Conservation (phyloP, 2,329 filamentous ascomycete genomes). For the Fusarium buxicola region DNA sequence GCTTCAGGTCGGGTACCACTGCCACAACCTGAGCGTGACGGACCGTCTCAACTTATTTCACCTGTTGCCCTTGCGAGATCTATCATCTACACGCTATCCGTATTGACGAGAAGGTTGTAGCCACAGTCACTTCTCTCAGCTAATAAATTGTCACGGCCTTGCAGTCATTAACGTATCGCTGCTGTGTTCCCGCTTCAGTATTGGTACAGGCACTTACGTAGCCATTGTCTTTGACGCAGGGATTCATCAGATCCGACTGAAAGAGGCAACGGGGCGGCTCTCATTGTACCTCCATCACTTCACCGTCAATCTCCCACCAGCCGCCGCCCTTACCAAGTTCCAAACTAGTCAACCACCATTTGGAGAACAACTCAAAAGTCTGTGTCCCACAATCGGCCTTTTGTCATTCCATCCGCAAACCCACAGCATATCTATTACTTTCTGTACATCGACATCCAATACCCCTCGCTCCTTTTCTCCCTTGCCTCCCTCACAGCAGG, state of each 20-base stretch:
- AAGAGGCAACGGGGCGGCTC: constrained; percentile 27
- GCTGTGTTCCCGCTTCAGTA: constrained; percentile 25
- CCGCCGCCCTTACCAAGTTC: constrained; percentile 17
- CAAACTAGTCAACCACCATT: constrained; percentile 19
- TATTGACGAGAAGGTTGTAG: background rate
- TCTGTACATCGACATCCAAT: constrained; percentile 15
- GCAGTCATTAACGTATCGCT: background rate
- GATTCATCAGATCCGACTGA: constrained; percentile 28
- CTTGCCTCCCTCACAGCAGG: constrained; percentile 28
- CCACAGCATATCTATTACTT: constrained; percentile 29
- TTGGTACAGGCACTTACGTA: no score
- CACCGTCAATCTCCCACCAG: constrained; percentile 39
- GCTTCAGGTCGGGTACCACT: background rate
- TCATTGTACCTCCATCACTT: constrained; percentile 29
- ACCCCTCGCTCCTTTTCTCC: constrained; percentile 33
- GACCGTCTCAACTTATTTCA: background rate
- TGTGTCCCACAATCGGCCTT: constrained; percentile 26
- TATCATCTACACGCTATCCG: background rate
- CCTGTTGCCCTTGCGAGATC: background rate
- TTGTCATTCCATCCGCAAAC: constrained; percentile 29
- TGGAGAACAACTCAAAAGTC: constrained; percentile 10
- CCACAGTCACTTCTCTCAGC: constrained; percentile 6
- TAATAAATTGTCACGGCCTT: constrained; percentile 13
- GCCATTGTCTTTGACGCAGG: constrained; percentile 32
- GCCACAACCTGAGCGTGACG: background rate